Base-by-base conservation (phyloP, 2,329 filamentous ascomycete species). In the Plectosphaerella sp. region DNA sequence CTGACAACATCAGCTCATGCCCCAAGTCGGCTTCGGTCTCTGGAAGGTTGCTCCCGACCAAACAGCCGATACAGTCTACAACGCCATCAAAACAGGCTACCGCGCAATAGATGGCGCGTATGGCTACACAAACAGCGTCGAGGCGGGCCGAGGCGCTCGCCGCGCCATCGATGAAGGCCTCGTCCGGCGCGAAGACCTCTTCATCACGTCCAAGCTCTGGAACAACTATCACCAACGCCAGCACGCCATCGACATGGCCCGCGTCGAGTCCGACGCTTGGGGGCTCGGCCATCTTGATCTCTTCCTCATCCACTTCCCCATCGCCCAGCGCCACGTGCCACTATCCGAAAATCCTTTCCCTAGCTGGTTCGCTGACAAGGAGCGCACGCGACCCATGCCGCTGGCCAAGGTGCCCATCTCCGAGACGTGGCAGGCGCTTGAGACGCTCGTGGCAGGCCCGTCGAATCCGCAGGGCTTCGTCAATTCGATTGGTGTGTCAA, bases 141-240 rank as follows among this genome's bases (percentile, higher is more conserved):
- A 86, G 50, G 84, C 87, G 1, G 87, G 84, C 12, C 70, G 76
- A 57, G 87, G 81, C 18, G 82, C 89, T 62, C 79, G 75, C 58
- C 78, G 68, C 42, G 78, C 77, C 46, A 78, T 80, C 59, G 63
- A 64, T 8, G 75, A 84, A 55, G 80, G 80, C 33, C 77, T 85
- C 46, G 76, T 89, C 11, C 83, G 85, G 78, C 82, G 90, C 55
- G 82, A 87, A 66, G 88, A 95, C 51, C 72, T 95, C 56, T 95
- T 94, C 72, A 82, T 95, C 54, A 89, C 89, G 52, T 90, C 86
- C 63, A 95, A 96, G 78, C 80, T 92, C 41, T 95, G 90, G 88
- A 87, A 85, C 64, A 90, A 88, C 49, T 92, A 88, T 73, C 86
- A 88, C 62, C 74, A 79, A 56, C 78, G 77, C 1, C 76, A 84